Percentiles rank a stretch among this genome's conserved stretches.
phyloP scores from a whole-genome alignment of 2,329 filamentous ascomycete species.

The Penicillium verrucosum region DNA sequence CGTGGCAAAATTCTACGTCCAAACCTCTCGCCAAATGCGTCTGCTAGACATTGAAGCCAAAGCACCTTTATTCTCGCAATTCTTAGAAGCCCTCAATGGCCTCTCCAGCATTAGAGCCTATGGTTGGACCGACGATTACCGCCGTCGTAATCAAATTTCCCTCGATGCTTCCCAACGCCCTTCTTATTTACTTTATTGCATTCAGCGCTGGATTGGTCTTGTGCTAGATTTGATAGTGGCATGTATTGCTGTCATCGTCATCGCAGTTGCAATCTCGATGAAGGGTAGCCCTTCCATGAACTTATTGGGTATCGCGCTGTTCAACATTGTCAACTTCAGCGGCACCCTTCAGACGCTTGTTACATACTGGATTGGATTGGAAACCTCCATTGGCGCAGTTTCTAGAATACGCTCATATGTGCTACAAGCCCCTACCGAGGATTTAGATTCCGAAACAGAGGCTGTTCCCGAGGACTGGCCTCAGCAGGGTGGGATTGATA shows the following conservation, averaged over 20 bases:
- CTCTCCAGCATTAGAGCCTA: slow-evolving; percentile 53
- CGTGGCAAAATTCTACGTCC: slow-evolving; percentile 48
- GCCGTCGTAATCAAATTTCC: slow-evolving; percentile 18
- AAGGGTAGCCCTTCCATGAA: slow-evolving; percentile 11
- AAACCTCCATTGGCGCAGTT: slow-evolving; percentile 24
- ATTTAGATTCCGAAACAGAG: slow-evolving; percentile 37
- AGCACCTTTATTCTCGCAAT: slow-evolving; percentile 42
- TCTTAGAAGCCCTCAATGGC: slow-evolving; percentile 47
- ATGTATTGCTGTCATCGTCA: slow-evolving; percentile 21
- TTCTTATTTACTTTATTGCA: slow-evolving; percentile 6
- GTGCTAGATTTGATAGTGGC: slow-evolving; percentile 23
- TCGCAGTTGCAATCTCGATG: slow-evolving; percentile 20
- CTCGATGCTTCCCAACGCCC: slow-evolving; percentile 7
- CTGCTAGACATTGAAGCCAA: slow-evolving; percentile 57
- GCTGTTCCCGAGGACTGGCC: slow-evolving; percentile 37
- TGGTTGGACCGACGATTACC: slow-evolving; percentile 45
- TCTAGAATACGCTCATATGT: slow-evolving; percentile 47
- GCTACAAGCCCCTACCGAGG: slow-evolving; percentile 39
- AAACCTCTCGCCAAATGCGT: slow-evolving; percentile 50
- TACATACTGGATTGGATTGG: slow-evolving; percentile 18
- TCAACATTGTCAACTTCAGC: slow-evolving; percentile 25
- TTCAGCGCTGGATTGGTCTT: slow-evolving; percentile 9
- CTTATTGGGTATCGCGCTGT: slow-evolving; percentile 19
- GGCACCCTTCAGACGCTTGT: slow-evolving; percentile 17
- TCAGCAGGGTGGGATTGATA: slow-evolving; percentile 35